Evolutionary conservation across 2,329 filamentous ascomycete species (phyloP).

Genomic region (Rasamsonia emersonii): DNA sequence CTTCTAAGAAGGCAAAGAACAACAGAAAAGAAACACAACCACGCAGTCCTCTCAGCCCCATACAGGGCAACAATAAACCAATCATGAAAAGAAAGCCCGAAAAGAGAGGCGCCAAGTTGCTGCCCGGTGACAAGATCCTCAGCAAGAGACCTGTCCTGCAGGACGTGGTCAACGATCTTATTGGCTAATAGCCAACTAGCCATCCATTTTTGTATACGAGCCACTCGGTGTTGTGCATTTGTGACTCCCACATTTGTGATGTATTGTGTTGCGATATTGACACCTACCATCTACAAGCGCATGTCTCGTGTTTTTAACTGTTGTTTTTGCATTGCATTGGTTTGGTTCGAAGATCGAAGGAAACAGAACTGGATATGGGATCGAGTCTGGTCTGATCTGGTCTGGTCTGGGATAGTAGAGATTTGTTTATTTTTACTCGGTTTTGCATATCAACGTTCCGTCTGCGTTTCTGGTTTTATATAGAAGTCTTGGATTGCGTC

Average conservation of each 20-base stretch:
- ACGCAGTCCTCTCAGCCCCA: conserved; percentile 23
- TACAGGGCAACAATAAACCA: conserved; percentile 29
- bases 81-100: conserved; percentile 38
- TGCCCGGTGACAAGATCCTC: conserved; percentile 46
- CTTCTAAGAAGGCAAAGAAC: no score
- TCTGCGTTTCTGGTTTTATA: no score
- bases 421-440: no score
- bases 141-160: conserved; percentile 60
- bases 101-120: conserved; percentile 50
- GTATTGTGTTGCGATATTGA: conserved; percentile 3
- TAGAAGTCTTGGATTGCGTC: no score
- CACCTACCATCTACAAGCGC: no score
- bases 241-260: not conserved
- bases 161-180: conserved; percentile 66
- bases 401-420: no score
- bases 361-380: no score
- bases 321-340: no score
- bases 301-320: no score
- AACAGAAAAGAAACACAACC: conserved; percentile 14
- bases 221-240: not conserved
- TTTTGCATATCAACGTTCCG: no score
- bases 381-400: no score
- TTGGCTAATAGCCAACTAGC: conserved; percentile 15
- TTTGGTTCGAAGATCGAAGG: no score
- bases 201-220: not conserved